Base-by-base conservation (phyloP, 163 green algal species). In the Coccomyxa subellipsoidea region DNA sequence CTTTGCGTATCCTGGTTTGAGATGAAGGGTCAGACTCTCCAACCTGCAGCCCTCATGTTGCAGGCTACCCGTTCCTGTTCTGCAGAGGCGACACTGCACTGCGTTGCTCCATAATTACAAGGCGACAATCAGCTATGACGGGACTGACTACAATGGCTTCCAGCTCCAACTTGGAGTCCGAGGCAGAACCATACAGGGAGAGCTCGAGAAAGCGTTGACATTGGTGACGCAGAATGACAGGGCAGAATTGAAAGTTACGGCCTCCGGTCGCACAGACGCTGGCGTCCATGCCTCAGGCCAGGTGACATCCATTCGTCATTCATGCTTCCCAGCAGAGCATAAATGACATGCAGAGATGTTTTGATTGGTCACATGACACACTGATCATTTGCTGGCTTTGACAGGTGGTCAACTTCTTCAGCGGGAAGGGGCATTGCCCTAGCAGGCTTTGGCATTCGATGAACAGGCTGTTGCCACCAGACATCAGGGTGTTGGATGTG, bases 61-160 rank as follows among this genome's bases (percentile, higher is more conserved):
- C 47, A 59, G 47, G 47, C 47, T 59, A 18, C 47, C 21, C 47
- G 23, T 12, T 18, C 47, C 47, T 27, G 21, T 23, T 73, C 21
- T 12, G 21, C 29, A 73, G 0, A 73, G 7, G 32, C 31, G 70
- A 34, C 27, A 10, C 32, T 77, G 70, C 12, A 25, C 18, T 47
- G 47, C 47, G 47, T 59, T 59, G 47, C 47, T 59, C 47, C 47
- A 59, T 18, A 59, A 59, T 18, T 77, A 77, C 70, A 38, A 32
- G 34, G 70, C 70, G 18, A 77, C 34, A 25, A 32, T 77, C 2
- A 31, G 31, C 31, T 77, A 77, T 39, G 70, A 77, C 29, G 70
- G 70, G 31, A 77, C 70, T 10, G 9, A 38, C 32, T 77, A 77
- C 70, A 40, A 77, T n/a, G 70, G 70, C 32, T 77, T 77, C 70